A percentile compares a stretch with the other conserved stretches of the same genome.
phyloP scores from a whole-genome alignment of 2,329 filamentous ascomycete genomes.

The Aspergillus fischeri region DNA sequence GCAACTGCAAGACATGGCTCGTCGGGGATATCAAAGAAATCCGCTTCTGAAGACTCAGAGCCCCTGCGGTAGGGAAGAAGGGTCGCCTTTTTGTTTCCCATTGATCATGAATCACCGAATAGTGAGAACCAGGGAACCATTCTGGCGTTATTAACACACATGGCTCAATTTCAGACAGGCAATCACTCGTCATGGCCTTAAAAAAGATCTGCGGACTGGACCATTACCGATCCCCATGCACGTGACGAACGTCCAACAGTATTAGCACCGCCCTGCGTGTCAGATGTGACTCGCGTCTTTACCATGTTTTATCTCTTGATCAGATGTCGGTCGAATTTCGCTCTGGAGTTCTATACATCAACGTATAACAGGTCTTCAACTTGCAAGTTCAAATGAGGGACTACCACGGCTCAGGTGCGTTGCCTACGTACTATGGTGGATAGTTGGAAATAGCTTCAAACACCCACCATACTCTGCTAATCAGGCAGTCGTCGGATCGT shows the following conservation, averaged over 20 bases:
- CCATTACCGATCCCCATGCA: background rate
- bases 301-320: background rate
- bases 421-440: too few species aligned
- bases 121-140: constrained; percentile 3
- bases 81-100: constrained; percentile 11
- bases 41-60: constrained; percentile 29
- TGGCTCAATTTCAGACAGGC: background rate
- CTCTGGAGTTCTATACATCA: background rate
- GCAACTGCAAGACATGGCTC: constrained; percentile 24
- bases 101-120: background rate
- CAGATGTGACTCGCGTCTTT: background rate
- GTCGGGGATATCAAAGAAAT: constrained; percentile 36
- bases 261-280: background rate
- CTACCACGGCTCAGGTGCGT: background rate
- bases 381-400: background rate
- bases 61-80: constrained; percentile 23
- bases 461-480: too few species aligned
- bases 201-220: background rate
- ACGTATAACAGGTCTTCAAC: background rate
- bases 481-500: background rate
- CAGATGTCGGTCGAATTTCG: background rate
- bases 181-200: background rate
- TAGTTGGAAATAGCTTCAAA: too few species aligned
- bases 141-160: background rate
- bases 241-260: background rate